Base-by-base conservation (phyloP, 768 basidiomycete genomes). In the Clathrus columnatus region DNA sequence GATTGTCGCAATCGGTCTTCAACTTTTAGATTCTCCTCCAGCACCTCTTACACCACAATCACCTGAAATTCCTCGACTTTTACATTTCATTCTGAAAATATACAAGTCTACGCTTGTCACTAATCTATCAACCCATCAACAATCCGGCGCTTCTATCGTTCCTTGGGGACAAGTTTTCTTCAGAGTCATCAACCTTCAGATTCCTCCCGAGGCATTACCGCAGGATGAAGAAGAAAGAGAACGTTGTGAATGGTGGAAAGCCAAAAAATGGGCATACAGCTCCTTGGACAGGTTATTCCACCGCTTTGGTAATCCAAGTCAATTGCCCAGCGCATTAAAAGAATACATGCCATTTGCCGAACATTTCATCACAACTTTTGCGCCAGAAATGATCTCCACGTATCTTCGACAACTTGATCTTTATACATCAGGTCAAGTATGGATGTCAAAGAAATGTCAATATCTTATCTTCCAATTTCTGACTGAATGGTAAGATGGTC, bases 251-350 rank as follows among this genome's bases (percentile, higher is more conserved):
- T 95, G 92, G 91, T 91, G 90, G 87, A 85, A 84, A 65, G 79
- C 85, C 7, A 94, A 94, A 72, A 95, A 95, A 65, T 94, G 91
- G 92, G 88, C 91, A 0, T 92, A 85, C 64, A 80, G 77, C n/a
- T 82, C 81, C 32, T 73, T 95, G 7, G 86, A 87, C 30, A 74
- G 83, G 21, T 72, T 92, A 16, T 92, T 92, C 76, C 85, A 86
- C 63, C 77, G 85, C 79, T 94, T 83, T 62, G 92, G 91, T 7
- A 92, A 87, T 67, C 91, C 91, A 0, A 85, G 87, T 0, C 91
- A 93, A 65, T 79, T 94, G 23, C 89, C 91, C 0, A 78, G 74
- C 51, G 73, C 84, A 10, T 73, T 89, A 73, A 77, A 85, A 66
- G 80, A 85, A 28, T 93, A 92, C 61, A 72, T 71, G 4, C 64